These are phyloP conservation scores for Auriscalpium vulgare DNA, from an alignment of 768 basidiomycete species.

Conservation along the genomic window DNA sequence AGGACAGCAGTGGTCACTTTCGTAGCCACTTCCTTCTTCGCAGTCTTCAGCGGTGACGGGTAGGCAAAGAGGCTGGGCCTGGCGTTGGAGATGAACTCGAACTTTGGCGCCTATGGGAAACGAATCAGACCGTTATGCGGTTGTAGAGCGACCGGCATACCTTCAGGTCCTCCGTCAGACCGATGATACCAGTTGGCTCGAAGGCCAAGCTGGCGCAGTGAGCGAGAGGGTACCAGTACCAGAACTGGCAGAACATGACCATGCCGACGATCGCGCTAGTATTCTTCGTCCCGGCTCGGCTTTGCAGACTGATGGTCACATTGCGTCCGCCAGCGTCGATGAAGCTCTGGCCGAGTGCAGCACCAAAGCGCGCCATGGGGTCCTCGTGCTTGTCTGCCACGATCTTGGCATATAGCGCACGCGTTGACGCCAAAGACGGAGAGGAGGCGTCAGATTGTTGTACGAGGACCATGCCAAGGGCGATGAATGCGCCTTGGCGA, in stretches of 20 bases:
- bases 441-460: conserved; percentile 91
- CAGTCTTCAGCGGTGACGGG: conserved; percentile 76
- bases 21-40: conserved; percentile 85
- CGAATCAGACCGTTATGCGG: conserved; percentile 8
- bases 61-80: conserved; percentile 91
- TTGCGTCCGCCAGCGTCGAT: conserved; percentile 98
- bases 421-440: conserved; percentile 70
- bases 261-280: conserved; percentile 97
- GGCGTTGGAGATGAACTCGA: conserved; percentile 87
- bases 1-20: conserved; percentile 94
- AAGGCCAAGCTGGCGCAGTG: conserved; percentile 91
- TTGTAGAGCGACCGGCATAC: conserved; percentile 30
- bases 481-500: conserved; percentile 92
- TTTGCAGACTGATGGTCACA: conserved; percentile 89
- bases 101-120: conserved; percentile 71
- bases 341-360: conserved; percentile 90
- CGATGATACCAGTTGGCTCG: conserved; percentile 92
- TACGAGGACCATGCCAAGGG: conserved; percentile 93
- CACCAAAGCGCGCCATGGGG: conserved; percentile 97
- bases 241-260: conserved; percentile 97
- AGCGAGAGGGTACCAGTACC: conserved; percentile 99
- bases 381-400: conserved; percentile 97
- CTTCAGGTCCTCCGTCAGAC: conserved; percentile 78
- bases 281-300: conserved; percentile 86
- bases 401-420: conserved; percentile 84